These are phyloP conservation scores for Leishmania lainsoni DNA, from an alignment of 208 protist species.

Conservation along the genomic window DNA sequence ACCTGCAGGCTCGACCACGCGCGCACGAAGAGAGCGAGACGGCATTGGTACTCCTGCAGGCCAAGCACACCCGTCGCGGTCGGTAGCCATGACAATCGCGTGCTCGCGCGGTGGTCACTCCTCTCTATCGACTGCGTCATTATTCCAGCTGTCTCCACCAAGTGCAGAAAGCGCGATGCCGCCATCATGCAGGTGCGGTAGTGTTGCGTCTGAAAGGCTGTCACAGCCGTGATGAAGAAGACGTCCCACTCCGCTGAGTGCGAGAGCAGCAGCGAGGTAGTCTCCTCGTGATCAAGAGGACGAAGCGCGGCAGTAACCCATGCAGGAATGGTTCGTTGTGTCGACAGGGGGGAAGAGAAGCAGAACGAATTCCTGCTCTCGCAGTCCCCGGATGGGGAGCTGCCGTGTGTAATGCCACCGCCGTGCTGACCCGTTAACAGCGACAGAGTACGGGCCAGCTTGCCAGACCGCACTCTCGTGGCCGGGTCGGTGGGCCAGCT, in stretches of 20 bases:
- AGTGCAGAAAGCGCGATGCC: constrained; percentile 41
- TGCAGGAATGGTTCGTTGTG: background rate
- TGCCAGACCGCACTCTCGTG: background rate
- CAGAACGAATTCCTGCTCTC: background rate
- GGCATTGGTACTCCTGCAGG: constrained; percentile 18
- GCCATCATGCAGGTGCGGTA: constrained; percentile 67
- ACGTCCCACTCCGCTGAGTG: constrained; percentile 57
- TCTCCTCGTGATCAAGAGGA: constrained; percentile 31
- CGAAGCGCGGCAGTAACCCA: constrained; percentile 15
- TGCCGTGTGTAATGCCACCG: background rate
- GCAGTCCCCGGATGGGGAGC: too few relatives aligned
- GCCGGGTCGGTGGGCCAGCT: background rate
- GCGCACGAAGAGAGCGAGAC: constrained; percentile 50
- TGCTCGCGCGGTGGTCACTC: background rate
- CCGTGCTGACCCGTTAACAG: constrained; percentile 12
- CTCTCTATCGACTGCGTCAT: background rate
- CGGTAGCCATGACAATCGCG: background rate
- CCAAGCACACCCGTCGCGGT: constrained; percentile 1
- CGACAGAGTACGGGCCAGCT: constrained; percentile 8
- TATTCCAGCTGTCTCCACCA: background rate
- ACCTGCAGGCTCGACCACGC: constrained; percentile 56
- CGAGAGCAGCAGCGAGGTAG: constrained; percentile 49
- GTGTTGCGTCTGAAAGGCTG: constrained; percentile 51
- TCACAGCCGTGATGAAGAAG: constrained; percentile 59
- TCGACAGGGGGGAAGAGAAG: background rate